A percentile compares a stretch with the other conserved stretches of the same genome.
These are phyloP conservation scores for Zygosaccharomyces sapae DNA, from an alignment of 1,139 yeast species.

Conservation along the genomic window DNA sequence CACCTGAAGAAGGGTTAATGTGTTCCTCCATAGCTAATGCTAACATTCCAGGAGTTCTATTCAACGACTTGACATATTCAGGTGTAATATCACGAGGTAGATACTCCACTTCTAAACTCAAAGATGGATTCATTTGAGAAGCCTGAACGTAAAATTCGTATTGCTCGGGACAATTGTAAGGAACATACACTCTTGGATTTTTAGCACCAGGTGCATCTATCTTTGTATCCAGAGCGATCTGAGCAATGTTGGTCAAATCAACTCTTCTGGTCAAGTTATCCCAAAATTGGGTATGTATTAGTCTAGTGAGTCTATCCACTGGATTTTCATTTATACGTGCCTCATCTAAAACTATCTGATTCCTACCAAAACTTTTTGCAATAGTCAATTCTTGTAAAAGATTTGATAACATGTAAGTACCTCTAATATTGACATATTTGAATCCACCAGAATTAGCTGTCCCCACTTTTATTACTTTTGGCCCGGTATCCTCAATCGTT, in stretches of 20 bases:
- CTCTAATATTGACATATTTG: slow-evolving; percentile 68
- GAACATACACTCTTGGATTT: slow-evolving; percentile 73
- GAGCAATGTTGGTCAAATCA: slow-evolving; percentile 56
- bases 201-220: slow-evolving; percentile 53
- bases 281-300: slow-evolving; percentile 81
- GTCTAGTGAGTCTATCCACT: slow-evolving; percentile 67
- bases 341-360: slow-evolving; percentile 75
- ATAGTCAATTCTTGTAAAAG: slow-evolving; percentile 84
- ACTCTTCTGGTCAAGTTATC: slow-evolving; percentile 68
- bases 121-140: slow-evolving; percentile 51
- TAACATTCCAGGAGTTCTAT: slow-evolving; percentile 78
- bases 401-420: slow-evolving; percentile 88
- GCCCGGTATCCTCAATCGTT: slow-evolving; percentile 89
- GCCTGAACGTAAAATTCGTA: slow-evolving; percentile 61
- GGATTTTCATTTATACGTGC: slow-evolving; percentile 87
- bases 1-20: slow-evolving; percentile 47
- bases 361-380: slow-evolving; percentile 76
- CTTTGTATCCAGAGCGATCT: slow-evolving; percentile 77
- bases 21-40: slow-evolving; percentile 64
- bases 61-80: slow-evolving; percentile 70
- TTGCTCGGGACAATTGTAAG: slow-evolving; percentile 65
- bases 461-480: slow-evolving; percentile 80
- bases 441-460: slow-evolving; percentile 82
- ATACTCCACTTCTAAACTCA: slow-evolving; percentile 69
- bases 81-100: slow-evolving; percentile 58